Evolutionary conservation across 768 basidiomycete species (phyloP), one percentile per base, ranked within the genome.

Genomic region (Lentinula raphanica): DNA sequence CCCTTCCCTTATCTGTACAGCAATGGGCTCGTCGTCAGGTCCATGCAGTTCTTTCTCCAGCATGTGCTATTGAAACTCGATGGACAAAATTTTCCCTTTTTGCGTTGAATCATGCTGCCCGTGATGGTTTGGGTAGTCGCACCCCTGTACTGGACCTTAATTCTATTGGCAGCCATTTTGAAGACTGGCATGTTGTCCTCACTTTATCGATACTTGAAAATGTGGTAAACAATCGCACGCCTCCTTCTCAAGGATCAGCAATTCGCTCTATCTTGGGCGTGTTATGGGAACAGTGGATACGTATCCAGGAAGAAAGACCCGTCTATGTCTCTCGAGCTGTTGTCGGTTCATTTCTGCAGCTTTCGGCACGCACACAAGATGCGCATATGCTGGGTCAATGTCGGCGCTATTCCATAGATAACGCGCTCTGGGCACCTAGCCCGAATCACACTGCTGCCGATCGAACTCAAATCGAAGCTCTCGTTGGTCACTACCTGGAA

Each of bases 21-120:
- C 57, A 60, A 1, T 75, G 74, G 75, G 69, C 68, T 3, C 50
- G 56, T 9, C 45, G 61, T 17, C 64, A 71, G 40, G 65, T 63
- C 21, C 59, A 23, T 1, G 57, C 60, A 21, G 67, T 66, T 13
- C 72, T 80, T 53, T 64, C 68, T n/a, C 65, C 75, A 3, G 40
- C 39, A 2, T 32, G 70, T 23, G 39, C 74, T 1, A 59, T 66
- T 31, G 66, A 70, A 27, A 58, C 60, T 23, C 77, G 78, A 8
- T 83, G 82, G 82, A 67, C 60, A 38, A 76, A 74, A 48, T 60
- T 83, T 7, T 51, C 68, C 5, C 59, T 79, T 13, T 66, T 82
- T 40, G 75, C 77, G 19, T 62, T 74, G 11, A 65, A 61, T 23
- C 62, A 63, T 23, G 23, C 36, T 23, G 11, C 36, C 25, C 56